Conservation (phyloP, 108 stramenopile genomes). For the Epithemia pelagica region DNA sequence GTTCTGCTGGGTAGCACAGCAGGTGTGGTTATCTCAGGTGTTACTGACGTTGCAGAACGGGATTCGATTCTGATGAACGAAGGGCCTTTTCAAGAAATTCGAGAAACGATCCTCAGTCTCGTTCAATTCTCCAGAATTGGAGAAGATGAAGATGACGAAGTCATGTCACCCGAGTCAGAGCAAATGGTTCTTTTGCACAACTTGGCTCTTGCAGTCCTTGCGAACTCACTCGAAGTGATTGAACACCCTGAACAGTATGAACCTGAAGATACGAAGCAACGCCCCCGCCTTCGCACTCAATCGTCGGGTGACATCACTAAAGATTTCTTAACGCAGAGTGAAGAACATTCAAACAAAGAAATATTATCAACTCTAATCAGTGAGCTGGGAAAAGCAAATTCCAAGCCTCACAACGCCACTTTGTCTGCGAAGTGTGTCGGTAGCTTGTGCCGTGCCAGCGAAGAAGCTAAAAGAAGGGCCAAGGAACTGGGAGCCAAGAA, state of each 20-base stretch:
- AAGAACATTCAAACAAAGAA: constrained; percentile 51
- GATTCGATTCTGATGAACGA: constrained; percentile 59
- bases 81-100: constrained; percentile 69
- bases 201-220: constrained; percentile 73
- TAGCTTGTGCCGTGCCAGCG: constrained; percentile 60
- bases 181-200: constrained; percentile 63
- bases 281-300: constrained; percentile 28
- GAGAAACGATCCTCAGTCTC: constrained; percentile 67
- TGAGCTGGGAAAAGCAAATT: constrained; percentile 65
- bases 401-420: constrained; percentile 80
- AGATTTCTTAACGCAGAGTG: constrained; percentile 56
- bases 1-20: constrained; percentile 65
- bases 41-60: constrained; percentile 15
- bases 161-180: constrained; percentile 38
- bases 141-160: constrained; percentile 45
- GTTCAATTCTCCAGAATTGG: constrained; percentile 64
- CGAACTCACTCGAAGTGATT: constrained; percentile 72
- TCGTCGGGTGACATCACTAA: constrained; percentile 40
- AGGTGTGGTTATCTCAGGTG: constrained; percentile 26
- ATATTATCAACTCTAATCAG: constrained; percentile 67
- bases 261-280: constrained; percentile 33
- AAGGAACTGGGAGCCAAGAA: constrained; percentile 78
- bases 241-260: constrained; percentile 31
- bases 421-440: constrained; percentile 76
- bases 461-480: constrained; percentile 61